A percentile compares a stretch with the other conserved stretches of the same genome.
These are phyloP conservation scores for Starmerella apicola DNA, from an alignment of 805 yeast species.

Conservation along the genomic window DNA sequence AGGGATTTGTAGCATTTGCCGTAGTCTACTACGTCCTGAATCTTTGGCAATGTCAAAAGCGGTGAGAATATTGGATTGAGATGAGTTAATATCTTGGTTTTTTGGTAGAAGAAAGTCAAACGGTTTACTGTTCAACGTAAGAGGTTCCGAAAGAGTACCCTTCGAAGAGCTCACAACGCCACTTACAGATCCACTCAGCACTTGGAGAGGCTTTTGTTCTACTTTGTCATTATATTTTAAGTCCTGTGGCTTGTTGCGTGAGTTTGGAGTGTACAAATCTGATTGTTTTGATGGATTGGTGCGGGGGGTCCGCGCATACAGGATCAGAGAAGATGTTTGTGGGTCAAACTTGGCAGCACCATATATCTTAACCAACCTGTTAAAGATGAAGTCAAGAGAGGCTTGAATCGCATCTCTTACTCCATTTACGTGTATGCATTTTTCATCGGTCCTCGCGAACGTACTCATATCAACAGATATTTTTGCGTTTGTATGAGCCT, in stretches of 20 bases:
- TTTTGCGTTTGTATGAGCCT: slow-evolving; percentile 66
- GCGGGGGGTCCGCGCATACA: too few relatives aligned
- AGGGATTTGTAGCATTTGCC: slow-evolving; percentile 18
- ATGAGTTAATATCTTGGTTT: too few relatives aligned
- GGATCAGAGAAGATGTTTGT: not conserved
- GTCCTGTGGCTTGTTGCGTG: too few relatives aligned
- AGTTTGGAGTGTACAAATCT: too few relatives aligned
- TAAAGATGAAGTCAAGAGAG: slow-evolving; percentile 56
- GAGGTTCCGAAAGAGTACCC: too few relatives aligned
- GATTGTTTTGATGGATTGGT: too few relatives aligned
- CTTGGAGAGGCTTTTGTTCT: too few relatives aligned
- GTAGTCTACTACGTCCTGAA: slow-evolving; percentile 11
- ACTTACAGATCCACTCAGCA: too few relatives aligned
- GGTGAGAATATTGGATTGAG: slow-evolving; percentile 14
- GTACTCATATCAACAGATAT: slow-evolving; percentile 61
- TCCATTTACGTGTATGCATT: slow-evolving; percentile 57
- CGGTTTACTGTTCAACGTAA: too few relatives aligned
- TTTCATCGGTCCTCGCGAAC: slow-evolving; percentile 65
- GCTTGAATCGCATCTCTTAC: slow-evolving; percentile 81
- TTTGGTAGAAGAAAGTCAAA: too few relatives aligned
- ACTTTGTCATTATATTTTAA: too few relatives aligned
- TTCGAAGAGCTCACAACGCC: too few relatives aligned
- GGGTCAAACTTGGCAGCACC: not conserved
- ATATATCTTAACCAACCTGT: slow-evolving; percentile 36
- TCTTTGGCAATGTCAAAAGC: slow-evolving; percentile 22